Evolutionary conservation across 2,329 filamentous ascomycete genomes (phyloP), one percentile per base, ranked within the genome.

Genomic region (Cytospora paraplurivora): DNA sequence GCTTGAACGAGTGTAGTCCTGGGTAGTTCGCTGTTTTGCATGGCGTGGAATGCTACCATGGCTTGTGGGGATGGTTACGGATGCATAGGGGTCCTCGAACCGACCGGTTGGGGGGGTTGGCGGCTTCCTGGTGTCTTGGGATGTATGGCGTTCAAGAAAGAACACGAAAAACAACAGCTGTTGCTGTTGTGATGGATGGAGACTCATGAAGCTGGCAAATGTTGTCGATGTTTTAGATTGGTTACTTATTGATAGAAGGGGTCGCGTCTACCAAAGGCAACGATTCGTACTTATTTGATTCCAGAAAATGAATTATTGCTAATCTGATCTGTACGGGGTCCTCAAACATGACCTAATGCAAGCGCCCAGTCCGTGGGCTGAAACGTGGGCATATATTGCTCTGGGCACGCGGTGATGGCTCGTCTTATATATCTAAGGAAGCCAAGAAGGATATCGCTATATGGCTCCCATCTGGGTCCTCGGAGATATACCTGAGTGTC

Each of bases 201-300:
- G n/a, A 7, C 2, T n/a, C 19, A 54, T 35, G 41, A 62, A 44
- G 41, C 41, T 44, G 41, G 41, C 41, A 44, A 44, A 44, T n/a
- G 41, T 44, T 50, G 33, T 56, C 52, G 32, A 37, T 44, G 59
- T 49, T 44, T 56, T 56, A 41, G 53, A 62, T 44, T 44, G 41
- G 41, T 44, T 44, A n/a, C 13, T 44, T 44, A n/a, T 19, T 44
- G 41, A 44, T 44, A 44, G 41, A 44, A 44, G 7, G 41, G 41
- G 5, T n/a, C 41, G 41, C 41, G 41, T 44, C 41, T 6, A 44
- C 41, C 41, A 7, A n/a, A 44, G 41, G 17, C 41, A 44, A 19
- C n/a, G 41, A 44, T 44, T 44, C 41, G 19, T 44, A 44, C 41
- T 44, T 19, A 44, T 7, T 44, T 44, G 41, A 44, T 44, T 44